Evolutionary conservation across 345 rosid genomes (phyloP).

Genomic region (Hypericum perforatum): DNA sequence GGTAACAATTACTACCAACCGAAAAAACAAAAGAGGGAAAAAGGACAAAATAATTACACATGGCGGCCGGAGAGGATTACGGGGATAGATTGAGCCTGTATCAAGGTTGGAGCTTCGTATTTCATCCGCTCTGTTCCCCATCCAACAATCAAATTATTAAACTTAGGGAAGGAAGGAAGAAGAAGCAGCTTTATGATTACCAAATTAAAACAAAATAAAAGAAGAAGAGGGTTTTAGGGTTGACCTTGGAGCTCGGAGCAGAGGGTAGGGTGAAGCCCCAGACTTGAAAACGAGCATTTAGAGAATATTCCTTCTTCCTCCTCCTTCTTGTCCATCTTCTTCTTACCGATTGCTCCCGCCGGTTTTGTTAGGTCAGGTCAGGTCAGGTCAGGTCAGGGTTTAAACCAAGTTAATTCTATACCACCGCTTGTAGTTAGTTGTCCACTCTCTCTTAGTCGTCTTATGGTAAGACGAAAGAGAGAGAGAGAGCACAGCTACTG

Average conservation of each 20-base stretch:
- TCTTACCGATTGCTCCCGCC: not conserved
- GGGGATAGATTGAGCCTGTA: conserved; percentile 93
- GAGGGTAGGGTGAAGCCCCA: conserved; percentile 49
- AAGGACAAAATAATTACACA: conserved; percentile 49
- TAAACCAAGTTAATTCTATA: too few relatives aligned
- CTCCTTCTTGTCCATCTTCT: conserved; percentile 2
- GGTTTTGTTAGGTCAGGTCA: too few relatives aligned
- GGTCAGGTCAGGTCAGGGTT: too few relatives aligned
- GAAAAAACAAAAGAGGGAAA: not conserved
- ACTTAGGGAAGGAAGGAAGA: not conserved
- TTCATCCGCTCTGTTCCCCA: conserved; percentile 60
- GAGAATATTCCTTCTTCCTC: conserved; percentile 34
- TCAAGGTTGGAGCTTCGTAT: conserved; percentile 67
- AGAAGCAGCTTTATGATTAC: not conserved
- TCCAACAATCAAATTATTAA: not conserved
- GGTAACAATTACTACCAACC: not conserved
- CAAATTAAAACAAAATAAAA: not conserved
- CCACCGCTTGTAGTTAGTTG: too few relatives aligned
- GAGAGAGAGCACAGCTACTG: too few relatives aligned
- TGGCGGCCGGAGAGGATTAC: conserved; percentile 86
- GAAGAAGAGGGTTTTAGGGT: not conserved
- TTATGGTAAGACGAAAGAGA: too few relatives aligned
- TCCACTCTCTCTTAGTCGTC: too few relatives aligned
- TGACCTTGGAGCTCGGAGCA: conserved; percentile 56
- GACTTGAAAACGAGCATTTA: conserved; percentile 57